Base-by-base conservation (phyloP, 1,284 basidiomycete species). In the Cryptococcus sp. region DNA sequence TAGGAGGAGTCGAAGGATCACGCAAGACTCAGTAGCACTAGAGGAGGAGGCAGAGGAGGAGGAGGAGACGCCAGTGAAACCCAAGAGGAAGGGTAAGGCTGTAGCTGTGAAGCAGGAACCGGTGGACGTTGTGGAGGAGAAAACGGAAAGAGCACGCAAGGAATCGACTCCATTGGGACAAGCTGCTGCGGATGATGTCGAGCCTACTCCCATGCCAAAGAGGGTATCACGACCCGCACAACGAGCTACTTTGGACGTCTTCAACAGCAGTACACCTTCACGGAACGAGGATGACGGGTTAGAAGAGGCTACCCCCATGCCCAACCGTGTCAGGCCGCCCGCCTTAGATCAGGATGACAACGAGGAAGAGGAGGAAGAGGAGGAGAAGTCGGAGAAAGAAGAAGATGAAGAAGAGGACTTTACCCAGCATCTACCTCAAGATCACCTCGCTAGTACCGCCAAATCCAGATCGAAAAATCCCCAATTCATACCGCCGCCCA, bases 1-100 rank as follows among this genome's bases (percentile, higher is more conserved):
- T 5, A 10, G 41, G 4, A 7, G 41, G 13, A 43, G 23, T 21
- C 41, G 41, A 7, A 16, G 21, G 21, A 16, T 43, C 4, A 21
- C 23, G 10, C 41, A 43, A 16, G 36, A 39, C 16, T 39, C 41
- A 22, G 7, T 24, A 16, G 36, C 32, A 32, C 23, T 36, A 19
- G 18, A 32, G 22, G 50, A 45, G 2, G 54, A 49, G 16, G 37
- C 36, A 23, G 43, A 51, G 16, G 50, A 49, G 19, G 53, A 59
- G 9, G 59, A 61, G 4, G 59, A 53, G 19, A 59, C 48, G 3
- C 59, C 54, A 7, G 50, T 59, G 21, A 52, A 53, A 19, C 51
- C 52, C 16, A 43, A 24, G 21, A 23, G 23, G 18, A 43, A 43
- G 41, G 18, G 41, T 4, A 43, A 24, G 13, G 21, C 13, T 14